phyloP scores from a whole-genome alignment of 257 asterid species.

The Coffea canephora region DNA sequence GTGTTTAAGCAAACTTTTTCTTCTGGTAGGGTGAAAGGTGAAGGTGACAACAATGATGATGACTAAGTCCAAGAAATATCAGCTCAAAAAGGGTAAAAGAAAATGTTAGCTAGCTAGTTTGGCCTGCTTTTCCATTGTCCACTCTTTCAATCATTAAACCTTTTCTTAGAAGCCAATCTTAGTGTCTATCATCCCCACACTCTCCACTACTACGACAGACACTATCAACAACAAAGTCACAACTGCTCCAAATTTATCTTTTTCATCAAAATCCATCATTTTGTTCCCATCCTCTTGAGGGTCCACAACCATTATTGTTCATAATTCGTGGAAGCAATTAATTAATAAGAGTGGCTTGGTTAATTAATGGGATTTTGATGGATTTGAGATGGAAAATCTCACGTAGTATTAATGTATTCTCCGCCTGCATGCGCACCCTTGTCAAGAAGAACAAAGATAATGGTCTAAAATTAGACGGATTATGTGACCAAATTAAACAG shows the following conservation, averaged over 20 bases:
- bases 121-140: slow-evolving; percentile 6
- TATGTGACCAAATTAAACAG: neutral
- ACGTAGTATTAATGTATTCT: neutral
- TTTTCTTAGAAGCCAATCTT: slow-evolving; percentile 36
- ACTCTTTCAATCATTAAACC: slow-evolving; percentile 25
- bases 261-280: neutral
- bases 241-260: neutral
- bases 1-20: neutral
- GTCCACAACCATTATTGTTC: neutral
- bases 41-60: slow-evolving; percentile 3
- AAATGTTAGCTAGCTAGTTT: neutral
- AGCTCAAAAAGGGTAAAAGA: neutral
- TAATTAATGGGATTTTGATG: neutral
- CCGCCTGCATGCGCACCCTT: neutral
- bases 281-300: neutral
- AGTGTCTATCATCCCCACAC: neutral
- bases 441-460: neutral
- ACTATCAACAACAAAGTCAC: neutral
- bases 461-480: neutral
- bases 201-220: neutral
- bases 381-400: neutral
- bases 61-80: slow-evolving; percentile 9
- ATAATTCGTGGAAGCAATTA: neutral
- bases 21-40: neutral
- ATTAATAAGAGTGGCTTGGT: too few species aligned